These are phyloP conservation scores for Uromyces viciae-fabae DNA, from an alignment of 1,284 basidiomycete genomes.

Conservation along the genomic window DNA sequence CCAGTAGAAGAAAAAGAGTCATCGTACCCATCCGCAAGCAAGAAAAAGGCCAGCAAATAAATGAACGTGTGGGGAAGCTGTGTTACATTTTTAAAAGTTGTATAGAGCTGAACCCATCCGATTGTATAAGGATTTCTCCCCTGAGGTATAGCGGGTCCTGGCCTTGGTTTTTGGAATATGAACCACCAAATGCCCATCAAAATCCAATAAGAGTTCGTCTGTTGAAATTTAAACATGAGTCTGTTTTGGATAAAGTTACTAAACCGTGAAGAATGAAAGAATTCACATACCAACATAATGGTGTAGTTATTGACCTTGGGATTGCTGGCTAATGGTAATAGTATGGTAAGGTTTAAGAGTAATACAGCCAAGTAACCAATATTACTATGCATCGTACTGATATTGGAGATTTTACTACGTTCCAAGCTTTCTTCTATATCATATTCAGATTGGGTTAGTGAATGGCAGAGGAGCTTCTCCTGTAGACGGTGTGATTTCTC, in stretches of 20 bases:
- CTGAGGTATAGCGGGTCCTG: conserved; percentile 24
- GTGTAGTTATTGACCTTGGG: conserved; percentile 36
- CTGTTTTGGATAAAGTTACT: background rate
- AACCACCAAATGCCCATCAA: conserved; percentile 41
- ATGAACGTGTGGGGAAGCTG: conserved; percentile 29
- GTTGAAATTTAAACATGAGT: background rate
- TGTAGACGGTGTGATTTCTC: background rate
- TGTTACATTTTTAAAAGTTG: conserved; percentile 14
- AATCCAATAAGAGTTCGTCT: conserved; percentile 43
- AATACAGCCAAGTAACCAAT: conserved; percentile 32
- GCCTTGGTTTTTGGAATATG: conserved; percentile 35
- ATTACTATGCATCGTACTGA: conserved; percentile 41
- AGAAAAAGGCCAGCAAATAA: conserved; percentile 41
- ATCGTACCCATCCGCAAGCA: conserved; percentile 41
- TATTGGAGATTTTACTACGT: conserved; percentile 30
- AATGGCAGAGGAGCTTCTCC: background rate
- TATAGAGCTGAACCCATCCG: conserved; percentile 29
- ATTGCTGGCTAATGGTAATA: conserved; percentile 34
- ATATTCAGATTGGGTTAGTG: background rate
- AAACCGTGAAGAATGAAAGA: background rate
- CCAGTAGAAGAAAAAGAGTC: background rate
- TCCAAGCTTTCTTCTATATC: conserved; percentile 20
- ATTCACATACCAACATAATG: conserved; percentile 30
- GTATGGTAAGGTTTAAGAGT: conserved; percentile 22
- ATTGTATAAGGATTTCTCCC: conserved; percentile 20